These are phyloP conservation scores for Ganoderma lucidum DNA, from an alignment of 1,284 basidiomycete genomes.

Conservation along the genomic window DNA sequence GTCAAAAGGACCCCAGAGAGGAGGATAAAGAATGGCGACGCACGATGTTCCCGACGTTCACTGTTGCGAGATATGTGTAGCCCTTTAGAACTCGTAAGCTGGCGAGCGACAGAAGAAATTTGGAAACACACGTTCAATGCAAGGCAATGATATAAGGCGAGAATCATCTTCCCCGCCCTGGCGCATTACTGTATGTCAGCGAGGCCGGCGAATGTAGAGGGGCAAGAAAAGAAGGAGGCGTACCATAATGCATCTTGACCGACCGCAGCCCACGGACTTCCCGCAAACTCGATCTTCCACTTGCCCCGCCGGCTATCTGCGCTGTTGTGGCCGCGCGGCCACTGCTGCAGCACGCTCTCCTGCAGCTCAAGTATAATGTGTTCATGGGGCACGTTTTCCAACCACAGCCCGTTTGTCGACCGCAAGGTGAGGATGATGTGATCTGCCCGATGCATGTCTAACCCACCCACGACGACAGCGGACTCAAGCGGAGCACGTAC, in stretches of 20 bases:
- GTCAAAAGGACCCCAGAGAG: constrained; percentile 2
- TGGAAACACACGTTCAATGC: constrained; percentile 45
- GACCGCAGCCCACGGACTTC: constrained; percentile 53
- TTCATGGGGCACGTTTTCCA: constrained; percentile 49
- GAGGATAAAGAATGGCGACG: constrained; percentile 32
- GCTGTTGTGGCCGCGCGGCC: constrained; percentile 51
- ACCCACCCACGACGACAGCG: not conserved
- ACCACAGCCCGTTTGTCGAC: constrained; percentile 48
- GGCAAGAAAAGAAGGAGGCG: constrained; percentile 36
- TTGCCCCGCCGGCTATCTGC: constrained; percentile 39
- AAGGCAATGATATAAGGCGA: constrained; percentile 50
- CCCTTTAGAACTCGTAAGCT: constrained; percentile 42
- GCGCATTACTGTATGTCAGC: constrained; percentile 1
- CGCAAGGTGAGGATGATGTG: constrained; percentile 47
- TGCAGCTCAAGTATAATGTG: constrained; percentile 49
- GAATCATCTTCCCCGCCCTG: constrained; percentile 54
- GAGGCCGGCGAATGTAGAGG: not conserved
- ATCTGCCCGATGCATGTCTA: constrained; percentile 32
- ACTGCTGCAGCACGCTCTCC: constrained; percentile 52
- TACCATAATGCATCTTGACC: constrained; percentile 51
- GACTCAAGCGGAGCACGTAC: constrained; percentile 28
- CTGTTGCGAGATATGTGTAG: constrained; percentile 64
- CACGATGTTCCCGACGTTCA: constrained; percentile 63
- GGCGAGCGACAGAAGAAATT: not conserved
- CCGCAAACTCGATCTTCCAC: constrained; percentile 52